These are phyloP conservation scores for Uncinocarpus reesii DNA, from an alignment of 2,329 filamentous ascomycete species.

Conservation along the genomic window DNA sequence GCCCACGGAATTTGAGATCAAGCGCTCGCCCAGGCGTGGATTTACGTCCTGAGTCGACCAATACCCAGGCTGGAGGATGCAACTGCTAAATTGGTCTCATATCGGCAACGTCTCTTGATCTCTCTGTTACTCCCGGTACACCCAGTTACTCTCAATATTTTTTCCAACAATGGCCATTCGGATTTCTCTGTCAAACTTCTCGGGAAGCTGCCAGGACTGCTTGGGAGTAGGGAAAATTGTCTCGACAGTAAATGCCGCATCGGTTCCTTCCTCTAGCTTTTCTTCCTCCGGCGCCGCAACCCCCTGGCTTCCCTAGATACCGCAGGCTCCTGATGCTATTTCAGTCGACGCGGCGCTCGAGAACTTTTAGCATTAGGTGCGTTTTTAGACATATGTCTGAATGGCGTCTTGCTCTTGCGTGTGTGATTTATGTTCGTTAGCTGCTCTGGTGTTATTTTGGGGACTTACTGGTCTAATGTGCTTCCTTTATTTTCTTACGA, in stretches of 20 bases:
- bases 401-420: constrained; percentile 1
- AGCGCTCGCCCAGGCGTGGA: constrained; percentile 56
- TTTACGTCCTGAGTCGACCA: constrained; percentile 52
- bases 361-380: constrained; percentile 5
- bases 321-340: not conserved
- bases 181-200: not conserved
- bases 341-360: not conserved
- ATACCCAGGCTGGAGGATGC: constrained; percentile 51
- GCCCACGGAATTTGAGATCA: constrained; percentile 71
- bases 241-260: not conserved
- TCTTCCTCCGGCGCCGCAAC: not conserved
- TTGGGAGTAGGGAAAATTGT: not conserved
- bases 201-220: not conserved
- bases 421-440: constrained; percentile 8
- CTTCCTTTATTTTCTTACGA: constrained; percentile 9
- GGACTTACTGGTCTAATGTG: constrained; percentile 11
- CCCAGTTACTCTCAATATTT: not conserved
- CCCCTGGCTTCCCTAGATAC: not conserved
- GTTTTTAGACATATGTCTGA: constrained; percentile 13
- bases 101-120: not conserved
- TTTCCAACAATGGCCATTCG: constrained; percentile 1
- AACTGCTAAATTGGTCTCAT: constrained; percentile 45
- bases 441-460: constrained; percentile 13
- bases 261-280: not conserved
- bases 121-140: not conserved